Percentiles rank a stretch among this genome's conserved stretches.
Evolutionary conservation across 768 basidiomycete genomes (phyloP).

Genomic region (Tylopilus felleus): DNA sequence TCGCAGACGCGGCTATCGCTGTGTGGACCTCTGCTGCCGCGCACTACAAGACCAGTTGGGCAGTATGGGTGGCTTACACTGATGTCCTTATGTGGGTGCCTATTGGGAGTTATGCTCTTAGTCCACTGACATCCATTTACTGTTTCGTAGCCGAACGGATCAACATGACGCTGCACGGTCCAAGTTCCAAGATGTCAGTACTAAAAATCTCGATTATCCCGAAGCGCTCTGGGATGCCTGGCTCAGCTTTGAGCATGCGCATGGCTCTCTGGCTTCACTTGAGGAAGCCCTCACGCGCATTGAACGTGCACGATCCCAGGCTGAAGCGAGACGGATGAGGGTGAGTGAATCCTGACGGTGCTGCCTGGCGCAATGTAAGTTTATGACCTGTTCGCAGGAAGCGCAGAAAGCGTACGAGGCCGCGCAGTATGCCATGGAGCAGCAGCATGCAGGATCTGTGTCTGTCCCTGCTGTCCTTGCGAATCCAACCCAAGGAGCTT

Average conservation of each 20-base stretch:
- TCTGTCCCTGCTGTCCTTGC: slow-evolving; percentile 27
- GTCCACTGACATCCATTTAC: neutral
- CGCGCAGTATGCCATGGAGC: slow-evolving; percentile 43
- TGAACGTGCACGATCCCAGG: slow-evolving; percentile 59
- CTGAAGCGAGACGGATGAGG: slow-evolving; percentile 61
- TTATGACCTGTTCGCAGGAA: slow-evolving; percentile 40
- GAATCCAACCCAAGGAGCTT: neutral
- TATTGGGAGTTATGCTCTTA: neutral
- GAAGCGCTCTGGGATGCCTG: slow-evolving; percentile 93
- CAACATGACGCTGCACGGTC: slow-evolving; percentile 59
- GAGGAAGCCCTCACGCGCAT: slow-evolving; percentile 61
- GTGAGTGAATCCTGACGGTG: slow-evolving; percentile 34
- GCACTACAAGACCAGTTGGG: slow-evolving; percentile 66
- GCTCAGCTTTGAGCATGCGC: slow-evolving; percentile 80
- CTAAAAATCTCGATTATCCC: slow-evolving; percentile 88
- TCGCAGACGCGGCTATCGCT: slow-evolving; percentile 52
- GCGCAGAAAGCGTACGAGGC: slow-evolving; percentile 58
- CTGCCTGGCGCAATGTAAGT: neutral
- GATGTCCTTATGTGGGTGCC: slow-evolving; percentile 65
- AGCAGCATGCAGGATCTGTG: slow-evolving; percentile 37
- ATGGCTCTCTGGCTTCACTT: slow-evolving; percentile 69
- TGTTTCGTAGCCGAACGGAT: slow-evolving; percentile 44
- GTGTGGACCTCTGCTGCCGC: slow-evolving; percentile 68
- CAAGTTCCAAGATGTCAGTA: slow-evolving; percentile 61
- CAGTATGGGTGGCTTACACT: slow-evolving; percentile 72